phyloP scores from a whole-genome alignment of 1,284 basidiomycete genomes.

The Irpex sp. region DNA sequence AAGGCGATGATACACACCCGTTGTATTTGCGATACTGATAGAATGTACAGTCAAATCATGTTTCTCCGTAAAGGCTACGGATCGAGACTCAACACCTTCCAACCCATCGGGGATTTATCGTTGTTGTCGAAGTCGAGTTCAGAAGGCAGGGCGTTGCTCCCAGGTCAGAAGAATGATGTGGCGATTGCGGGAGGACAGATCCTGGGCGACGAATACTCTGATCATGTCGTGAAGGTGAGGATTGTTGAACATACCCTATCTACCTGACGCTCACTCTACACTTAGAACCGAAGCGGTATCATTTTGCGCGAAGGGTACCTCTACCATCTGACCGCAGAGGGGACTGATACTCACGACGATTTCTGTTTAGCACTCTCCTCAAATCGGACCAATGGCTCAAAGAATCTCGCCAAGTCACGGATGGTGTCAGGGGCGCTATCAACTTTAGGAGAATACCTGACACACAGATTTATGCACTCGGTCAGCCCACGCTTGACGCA shows the following conservation, averaged over 20 bases:
- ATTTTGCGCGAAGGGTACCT: constrained; percentile 81
- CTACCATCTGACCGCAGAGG: constrained; percentile 4
- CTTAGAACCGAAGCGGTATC: constrained; percentile 85
- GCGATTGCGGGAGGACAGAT: constrained; percentile 82
- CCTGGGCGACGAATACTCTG: constrained; percentile 91
- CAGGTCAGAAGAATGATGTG: constrained; percentile 71
- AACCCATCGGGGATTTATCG: constrained; percentile 85
- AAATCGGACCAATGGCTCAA: constrained; percentile 92
- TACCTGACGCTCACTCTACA: not conserved
- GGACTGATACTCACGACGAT: not conserved
- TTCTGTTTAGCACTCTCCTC: constrained; percentile 63
- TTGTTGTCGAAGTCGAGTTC: constrained; percentile 65
- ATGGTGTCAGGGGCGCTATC: constrained; percentile 85
- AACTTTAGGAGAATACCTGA: constrained; percentile 89
- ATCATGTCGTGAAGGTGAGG: constrained; percentile 82
- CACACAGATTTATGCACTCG: constrained; percentile 87
- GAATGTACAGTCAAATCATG: constrained; percentile 65
- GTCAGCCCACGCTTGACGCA: constrained; percentile 91
- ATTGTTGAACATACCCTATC: not conserved
- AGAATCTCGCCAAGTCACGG: constrained; percentile 60
- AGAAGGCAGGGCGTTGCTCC: constrained; percentile 49
- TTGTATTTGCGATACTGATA: not conserved
- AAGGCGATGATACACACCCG: constrained; percentile 27
- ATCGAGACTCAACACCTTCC: constrained; percentile 81
- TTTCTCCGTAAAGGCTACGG: constrained; percentile 79